phyloP scores from a whole-genome alignment of 164 flowering plant species.

The Macadamia integrifolia region DNA sequence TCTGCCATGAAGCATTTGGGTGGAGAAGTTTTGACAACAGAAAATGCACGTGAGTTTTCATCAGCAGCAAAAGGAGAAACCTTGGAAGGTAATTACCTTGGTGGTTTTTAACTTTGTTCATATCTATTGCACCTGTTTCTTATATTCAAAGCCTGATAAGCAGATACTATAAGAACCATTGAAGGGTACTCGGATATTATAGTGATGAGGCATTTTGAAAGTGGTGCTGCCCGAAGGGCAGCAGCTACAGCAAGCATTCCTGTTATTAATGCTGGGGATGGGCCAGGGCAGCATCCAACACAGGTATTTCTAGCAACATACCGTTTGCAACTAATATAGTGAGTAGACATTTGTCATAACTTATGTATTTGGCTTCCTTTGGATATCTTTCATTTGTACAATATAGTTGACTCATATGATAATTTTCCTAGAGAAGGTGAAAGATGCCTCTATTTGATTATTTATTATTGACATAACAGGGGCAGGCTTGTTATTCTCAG shows the following conservation, averaged over 20 bases:
- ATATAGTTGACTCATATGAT: too few species aligned
- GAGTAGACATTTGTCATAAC: too few species aligned
- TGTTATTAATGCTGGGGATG: slow-evolving; percentile 97
- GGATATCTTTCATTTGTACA: too few species aligned
- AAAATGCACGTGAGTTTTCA: slow-evolving; percentile 96
- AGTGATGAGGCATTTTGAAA: slow-evolving; percentile 97
- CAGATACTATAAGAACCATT: slow-evolving; percentile 91
- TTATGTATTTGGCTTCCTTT: too few species aligned
- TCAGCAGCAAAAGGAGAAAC: slow-evolving; percentile 99
- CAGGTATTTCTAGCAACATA: slow-evolving; percentile 38
- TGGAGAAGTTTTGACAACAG: slow-evolving; percentile 96
- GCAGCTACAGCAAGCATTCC: slow-evolving; percentile 85
- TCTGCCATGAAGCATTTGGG: slow-evolving; percentile 97
- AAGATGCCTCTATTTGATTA: background rate
- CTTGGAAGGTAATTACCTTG: slow-evolving; percentile 66
- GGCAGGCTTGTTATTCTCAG: too few species aligned
- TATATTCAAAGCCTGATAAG: slow-evolving; percentile 13
- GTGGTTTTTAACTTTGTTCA: background rate
- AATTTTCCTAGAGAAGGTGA: too few species aligned
- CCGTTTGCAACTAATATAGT: too few species aligned
- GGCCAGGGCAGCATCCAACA: slow-evolving; percentile 98
- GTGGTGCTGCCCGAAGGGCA: slow-evolving; percentile 93
- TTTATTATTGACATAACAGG: too few species aligned
- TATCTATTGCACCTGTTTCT: slow-evolving; percentile 6
- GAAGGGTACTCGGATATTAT: slow-evolving; percentile 40